These are phyloP conservation scores for Mycena latifolia DNA, from an alignment of 768 basidiomycete species.

Conservation along the genomic window DNA sequence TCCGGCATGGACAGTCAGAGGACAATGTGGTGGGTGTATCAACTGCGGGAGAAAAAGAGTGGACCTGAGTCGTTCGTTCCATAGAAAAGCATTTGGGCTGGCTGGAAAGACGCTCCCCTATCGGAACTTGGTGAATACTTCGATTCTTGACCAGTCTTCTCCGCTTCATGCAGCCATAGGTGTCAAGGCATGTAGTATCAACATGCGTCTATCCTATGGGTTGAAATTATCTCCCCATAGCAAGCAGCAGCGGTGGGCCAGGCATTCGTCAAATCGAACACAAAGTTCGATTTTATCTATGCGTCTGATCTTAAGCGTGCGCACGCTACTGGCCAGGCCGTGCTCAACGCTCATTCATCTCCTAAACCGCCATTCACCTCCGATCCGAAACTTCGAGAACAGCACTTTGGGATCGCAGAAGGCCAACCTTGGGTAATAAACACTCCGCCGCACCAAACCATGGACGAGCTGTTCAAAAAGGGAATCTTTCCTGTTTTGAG, in stretches of 20 bases:
- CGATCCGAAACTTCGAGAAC: constrained; percentile 74
- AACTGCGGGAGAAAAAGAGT: neutral
- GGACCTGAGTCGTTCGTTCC: neutral
- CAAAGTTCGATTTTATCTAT: constrained; percentile 68
- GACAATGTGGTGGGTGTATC: constrained; percentile 68
- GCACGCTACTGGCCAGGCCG: constrained; percentile 68
- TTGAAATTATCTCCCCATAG: constrained; percentile 41
- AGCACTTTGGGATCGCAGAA: constrained; percentile 80
- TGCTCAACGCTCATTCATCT: constrained; percentile 61
- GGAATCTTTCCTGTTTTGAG: constrained; percentile 67
- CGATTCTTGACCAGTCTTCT: neutral
- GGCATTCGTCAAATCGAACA: constrained; percentile 56
- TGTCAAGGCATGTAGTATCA: constrained; percentile 33
- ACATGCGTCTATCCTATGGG: neutral
- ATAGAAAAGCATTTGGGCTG: constrained; percentile 71
- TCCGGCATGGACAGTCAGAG: constrained; percentile 78
- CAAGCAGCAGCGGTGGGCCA: constrained; percentile 75
- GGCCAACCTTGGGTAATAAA: constrained; percentile 64
- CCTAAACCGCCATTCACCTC: constrained; percentile 67
- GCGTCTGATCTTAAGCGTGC: constrained; percentile 78
- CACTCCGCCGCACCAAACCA: constrained; percentile 44
- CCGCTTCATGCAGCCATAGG: constrained; percentile 14
- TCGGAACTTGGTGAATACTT: constrained; percentile 70
- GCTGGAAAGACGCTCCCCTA: constrained; percentile 82
- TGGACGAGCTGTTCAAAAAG: constrained; percentile 60